Evolutionary conservation across 331 rosid genomes (phyloP).

Genomic region (Acacia concinna): DNA sequence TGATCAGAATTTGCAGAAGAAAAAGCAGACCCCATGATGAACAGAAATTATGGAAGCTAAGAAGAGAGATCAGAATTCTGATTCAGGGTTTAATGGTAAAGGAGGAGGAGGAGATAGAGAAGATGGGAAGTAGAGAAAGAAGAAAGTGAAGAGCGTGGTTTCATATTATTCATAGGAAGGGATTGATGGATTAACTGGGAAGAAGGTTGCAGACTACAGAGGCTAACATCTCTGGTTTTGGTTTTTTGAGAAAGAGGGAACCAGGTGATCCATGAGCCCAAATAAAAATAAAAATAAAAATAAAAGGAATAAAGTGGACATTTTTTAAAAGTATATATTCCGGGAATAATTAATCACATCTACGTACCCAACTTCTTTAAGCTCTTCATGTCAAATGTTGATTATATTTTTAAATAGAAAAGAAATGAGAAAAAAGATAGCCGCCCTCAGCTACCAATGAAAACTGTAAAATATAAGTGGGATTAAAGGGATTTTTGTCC

Average conservation of each 20-base stretch:
- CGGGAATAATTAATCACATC: neutral
- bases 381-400: neutral
- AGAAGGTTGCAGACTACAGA: constrained; percentile 5
- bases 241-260: constrained; percentile 10
- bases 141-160: constrained; percentile 23
- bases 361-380: neutral
- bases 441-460: neutral
- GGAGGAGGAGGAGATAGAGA: constrained; percentile 45
- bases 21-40: constrained; percentile 52
- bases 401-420: neutral
- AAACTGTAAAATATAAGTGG: neutral
- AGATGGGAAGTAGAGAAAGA: constrained; percentile 9
- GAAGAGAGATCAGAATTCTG: neutral
- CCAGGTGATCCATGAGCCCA: neutral
- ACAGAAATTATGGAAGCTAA: neutral
- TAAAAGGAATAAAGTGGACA: constrained; percentile 39
- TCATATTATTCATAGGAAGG: constrained; percentile 21
- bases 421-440: neutral
- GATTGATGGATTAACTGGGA: neutral
- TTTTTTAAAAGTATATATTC: neutral
- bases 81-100: constrained; percentile 30
- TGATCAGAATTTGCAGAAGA: constrained; percentile 38
- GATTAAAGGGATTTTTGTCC: neutral
- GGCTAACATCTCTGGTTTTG: constrained; percentile 15
- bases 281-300: no score